Evolutionary conservation across 164 flowering plant genomes (phyloP).

Genomic region (Magnolia changhungtana): DNA sequence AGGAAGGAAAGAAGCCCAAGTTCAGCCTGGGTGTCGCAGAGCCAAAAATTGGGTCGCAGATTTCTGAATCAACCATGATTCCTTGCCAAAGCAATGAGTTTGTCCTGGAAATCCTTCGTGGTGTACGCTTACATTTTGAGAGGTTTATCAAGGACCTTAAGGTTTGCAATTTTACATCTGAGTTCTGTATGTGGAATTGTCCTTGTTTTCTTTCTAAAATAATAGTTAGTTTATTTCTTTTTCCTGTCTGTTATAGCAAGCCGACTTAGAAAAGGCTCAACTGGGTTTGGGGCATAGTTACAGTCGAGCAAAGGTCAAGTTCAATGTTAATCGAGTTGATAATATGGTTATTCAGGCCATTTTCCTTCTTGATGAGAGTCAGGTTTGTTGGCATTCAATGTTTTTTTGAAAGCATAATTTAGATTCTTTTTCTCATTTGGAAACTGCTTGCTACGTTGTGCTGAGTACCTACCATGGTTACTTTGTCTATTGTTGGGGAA

Average conservation of each 20-base stretch:
- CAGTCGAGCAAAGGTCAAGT: constrained; percentile 98
- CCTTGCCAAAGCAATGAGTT: constrained; percentile 90
- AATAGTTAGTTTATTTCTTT: neutral
- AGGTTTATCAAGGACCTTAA: constrained; percentile 81
- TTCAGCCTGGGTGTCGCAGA: constrained; percentile 80
- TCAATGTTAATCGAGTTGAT: too few relatives aligned
- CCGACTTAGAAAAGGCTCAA: constrained; percentile 90
- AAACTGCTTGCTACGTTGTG: too few relatives aligned
- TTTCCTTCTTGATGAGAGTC: constrained; percentile 93
- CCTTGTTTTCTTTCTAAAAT: neutral
- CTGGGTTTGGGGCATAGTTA: constrained; percentile 95
- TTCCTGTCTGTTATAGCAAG: constrained; percentile 36
- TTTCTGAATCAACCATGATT: constrained; percentile 70
- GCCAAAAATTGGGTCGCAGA: constrained; percentile 89
- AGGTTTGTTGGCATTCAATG: constrained; percentile 46
- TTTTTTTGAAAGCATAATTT: too few relatives aligned
- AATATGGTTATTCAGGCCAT: constrained; percentile 99
- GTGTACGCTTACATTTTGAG: constrained; percentile 81
- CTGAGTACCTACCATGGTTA: too few relatives aligned
- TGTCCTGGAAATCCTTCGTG: constrained; percentile 82
- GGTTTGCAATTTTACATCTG: constrained; percentile 33
- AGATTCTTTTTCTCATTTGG: too few relatives aligned
- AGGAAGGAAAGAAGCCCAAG: constrained; percentile 67
- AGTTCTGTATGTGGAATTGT: neutral
- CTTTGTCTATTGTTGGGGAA: too few relatives aligned